These are phyloP conservation scores for Daldinia bambusicola DNA, from an alignment of 495 filamentous ascomycete species.

Conservation along the genomic window DNA sequence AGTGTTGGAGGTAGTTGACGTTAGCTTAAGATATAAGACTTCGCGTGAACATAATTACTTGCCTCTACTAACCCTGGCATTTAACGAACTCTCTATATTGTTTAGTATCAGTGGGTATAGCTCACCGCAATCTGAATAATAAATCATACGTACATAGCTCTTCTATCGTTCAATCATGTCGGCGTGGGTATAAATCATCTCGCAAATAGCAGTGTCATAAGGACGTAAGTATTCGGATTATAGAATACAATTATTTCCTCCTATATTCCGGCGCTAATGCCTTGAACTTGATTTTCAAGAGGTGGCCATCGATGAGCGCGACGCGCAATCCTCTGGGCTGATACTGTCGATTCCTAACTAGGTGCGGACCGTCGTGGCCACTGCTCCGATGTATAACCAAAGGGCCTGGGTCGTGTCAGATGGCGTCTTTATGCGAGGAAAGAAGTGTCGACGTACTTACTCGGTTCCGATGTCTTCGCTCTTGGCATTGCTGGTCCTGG, in stretches of 20 bases:
- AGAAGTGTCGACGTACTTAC: constrained; percentile 39
- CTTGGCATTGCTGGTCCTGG: constrained; percentile 27
- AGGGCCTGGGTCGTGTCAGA: constrained; percentile 37
- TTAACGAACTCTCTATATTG: background rate
- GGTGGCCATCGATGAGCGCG: constrained; percentile 28
- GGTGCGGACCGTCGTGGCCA: constrained; percentile 49
- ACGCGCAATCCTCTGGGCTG: constrained; percentile 2
- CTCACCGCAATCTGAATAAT: background rate
- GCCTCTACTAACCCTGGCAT: background rate
- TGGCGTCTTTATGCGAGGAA: background rate
- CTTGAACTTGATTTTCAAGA: constrained; percentile 22
- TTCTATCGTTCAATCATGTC: background rate
- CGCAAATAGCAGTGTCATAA: constrained; percentile 15
- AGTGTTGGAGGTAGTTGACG: background rate
- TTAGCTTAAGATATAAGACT: background rate
- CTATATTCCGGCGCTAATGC: background rate
- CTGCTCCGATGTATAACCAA: constrained; percentile 47
- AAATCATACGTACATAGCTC: background rate
- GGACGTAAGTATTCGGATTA: background rate
- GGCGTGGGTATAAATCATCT: constrained; percentile 32
- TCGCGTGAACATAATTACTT: background rate
- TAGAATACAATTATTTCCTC: constrained; percentile 9
- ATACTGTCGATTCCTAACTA: constrained; percentile 23
- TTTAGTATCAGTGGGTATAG: background rate
- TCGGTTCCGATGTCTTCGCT: constrained; percentile 39